phyloP scores from a whole-genome alignment of 805 yeast species.

The Wickerhamiella hasegawae region DNA sequence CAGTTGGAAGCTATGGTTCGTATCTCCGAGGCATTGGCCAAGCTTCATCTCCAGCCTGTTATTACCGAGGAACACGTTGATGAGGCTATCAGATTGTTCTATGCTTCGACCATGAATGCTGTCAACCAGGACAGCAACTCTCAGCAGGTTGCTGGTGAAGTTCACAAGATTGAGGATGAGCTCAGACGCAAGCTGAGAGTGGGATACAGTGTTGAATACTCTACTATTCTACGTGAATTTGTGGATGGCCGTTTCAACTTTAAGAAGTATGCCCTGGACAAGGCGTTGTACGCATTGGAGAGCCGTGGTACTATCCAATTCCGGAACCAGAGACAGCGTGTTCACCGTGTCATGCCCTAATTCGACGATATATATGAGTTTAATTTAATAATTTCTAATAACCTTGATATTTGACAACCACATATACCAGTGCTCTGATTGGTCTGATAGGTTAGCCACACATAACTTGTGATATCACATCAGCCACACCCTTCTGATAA shows the following conservation, averaged over 20 bases:
- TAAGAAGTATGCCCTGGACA: slow-evolving; percentile 59
- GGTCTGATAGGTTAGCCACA: no score
- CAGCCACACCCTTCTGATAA: no score
- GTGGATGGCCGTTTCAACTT: slow-evolving; percentile 24
- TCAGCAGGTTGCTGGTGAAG: slow-evolving; percentile 36
- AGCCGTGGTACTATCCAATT: slow-evolving; percentile 76
- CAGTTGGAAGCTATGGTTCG: slow-evolving; percentile 95
- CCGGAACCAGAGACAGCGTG: slow-evolving; percentile 71
- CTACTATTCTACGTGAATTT: slow-evolving; percentile 69
- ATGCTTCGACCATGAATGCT: slow-evolving; percentile 97
- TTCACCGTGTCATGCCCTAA: slow-evolving; percentile 61
- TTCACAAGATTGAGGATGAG: slow-evolving; percentile 65
- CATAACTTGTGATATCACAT: no score
- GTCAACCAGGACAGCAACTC: slow-evolving; percentile 42
- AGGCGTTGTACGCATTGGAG: slow-evolving; percentile 40
- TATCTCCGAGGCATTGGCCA: slow-evolving; percentile 87
- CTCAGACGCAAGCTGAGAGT: slow-evolving; percentile 81
- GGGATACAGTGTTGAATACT: slow-evolving; percentile 89
- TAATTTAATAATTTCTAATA: no score
- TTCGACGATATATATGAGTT: no score
- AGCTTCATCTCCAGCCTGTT: slow-evolving; percentile 62
- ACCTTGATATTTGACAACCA: no score
- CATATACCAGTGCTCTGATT: no score
- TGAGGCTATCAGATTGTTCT: slow-evolving; percentile 86
- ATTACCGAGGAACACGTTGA: slow-evolving; percentile 84